These are phyloP conservation scores for Ballota nigra DNA, from an alignment of 257 asterid species.

Conservation along the genomic window DNA sequence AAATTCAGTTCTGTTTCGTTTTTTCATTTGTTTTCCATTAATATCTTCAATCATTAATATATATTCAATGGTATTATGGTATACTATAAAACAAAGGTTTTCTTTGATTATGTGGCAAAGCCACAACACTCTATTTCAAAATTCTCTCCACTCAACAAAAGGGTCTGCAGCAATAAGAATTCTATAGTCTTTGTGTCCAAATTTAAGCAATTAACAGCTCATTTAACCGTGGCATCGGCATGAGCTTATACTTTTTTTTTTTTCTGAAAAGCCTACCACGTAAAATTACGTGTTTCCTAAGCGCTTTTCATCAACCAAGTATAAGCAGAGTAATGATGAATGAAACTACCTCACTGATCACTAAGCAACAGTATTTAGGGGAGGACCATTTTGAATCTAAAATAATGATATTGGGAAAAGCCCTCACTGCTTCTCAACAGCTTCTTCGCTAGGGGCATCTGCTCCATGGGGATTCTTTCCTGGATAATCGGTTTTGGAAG, in stretches of 20 bases:
- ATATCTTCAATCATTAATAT: no score
- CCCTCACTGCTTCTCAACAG: slow-evolving; percentile 23
- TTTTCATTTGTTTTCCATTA: no score
- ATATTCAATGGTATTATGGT: no score
- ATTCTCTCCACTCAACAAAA: no score
- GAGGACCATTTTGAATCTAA: slow-evolving; percentile 6
- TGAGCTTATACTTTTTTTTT: not conserved
- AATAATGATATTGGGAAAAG: slow-evolving; percentile 9
- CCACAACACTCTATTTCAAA: no score
- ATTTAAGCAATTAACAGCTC: not conserved
- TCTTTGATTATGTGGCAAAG: no score
- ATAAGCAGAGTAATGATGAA: not conserved
- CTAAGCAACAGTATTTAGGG: not conserved
- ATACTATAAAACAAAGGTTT: no score
- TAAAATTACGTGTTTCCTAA: not conserved
- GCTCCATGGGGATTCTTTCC: slow-evolving; percentile 67
- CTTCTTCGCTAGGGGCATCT: slow-evolving; percentile 59
- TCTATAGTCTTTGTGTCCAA: not conserved
- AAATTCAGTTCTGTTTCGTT: no score
- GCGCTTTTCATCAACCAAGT: not conserved
- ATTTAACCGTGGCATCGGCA: not conserved
- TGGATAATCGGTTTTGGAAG: slow-evolving; percentile 58
- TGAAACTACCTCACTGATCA: slow-evolving; percentile 13
- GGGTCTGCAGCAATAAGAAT: not conserved
- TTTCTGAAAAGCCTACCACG: not conserved